phyloP scores from a whole-genome alignment of 768 basidiomycete genomes.

The Rhizopogon salebrosus region DNA sequence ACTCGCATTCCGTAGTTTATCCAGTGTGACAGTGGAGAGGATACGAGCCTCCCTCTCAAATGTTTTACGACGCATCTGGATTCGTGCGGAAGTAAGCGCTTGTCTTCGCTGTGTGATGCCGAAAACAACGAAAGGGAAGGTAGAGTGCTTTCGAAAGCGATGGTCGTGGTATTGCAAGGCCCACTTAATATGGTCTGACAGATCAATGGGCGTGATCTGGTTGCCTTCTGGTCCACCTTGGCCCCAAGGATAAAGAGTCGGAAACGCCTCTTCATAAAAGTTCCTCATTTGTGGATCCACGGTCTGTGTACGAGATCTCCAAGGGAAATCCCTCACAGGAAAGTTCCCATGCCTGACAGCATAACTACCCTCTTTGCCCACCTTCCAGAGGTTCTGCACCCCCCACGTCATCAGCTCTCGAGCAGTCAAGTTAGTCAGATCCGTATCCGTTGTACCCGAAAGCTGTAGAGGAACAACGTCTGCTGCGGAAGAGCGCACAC shows the following conservation, averaged over 20 bases:
- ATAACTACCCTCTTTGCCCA: slow-evolving; percentile 19
- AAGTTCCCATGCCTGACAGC: slow-evolving; percentile 13
- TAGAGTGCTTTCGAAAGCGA: slow-evolving; percentile 24
- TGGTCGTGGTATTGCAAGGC: slow-evolving; percentile 23
- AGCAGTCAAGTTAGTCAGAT: slow-evolving; percentile 16
- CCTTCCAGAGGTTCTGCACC: slow-evolving; percentile 17
- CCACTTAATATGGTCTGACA: slow-evolving; percentile 23
- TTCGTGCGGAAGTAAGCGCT: slow-evolving; percentile 10
- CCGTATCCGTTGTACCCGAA: slow-evolving; percentile 14
- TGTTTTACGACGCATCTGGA: slow-evolving; percentile 15
- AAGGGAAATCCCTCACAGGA: slow-evolving; percentile 10
- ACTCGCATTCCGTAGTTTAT: slow-evolving; percentile 12
- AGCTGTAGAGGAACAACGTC: not conserved
- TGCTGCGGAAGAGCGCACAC: too few species aligned
- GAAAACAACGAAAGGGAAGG: slow-evolving; percentile 17
- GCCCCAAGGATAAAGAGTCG: slow-evolving; percentile 13
- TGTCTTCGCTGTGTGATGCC: slow-evolving; percentile 11
- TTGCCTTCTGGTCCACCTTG: too few species aligned
- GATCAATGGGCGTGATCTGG: too few species aligned
- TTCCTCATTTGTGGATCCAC: too few species aligned
- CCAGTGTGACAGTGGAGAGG: slow-evolving; percentile 5
- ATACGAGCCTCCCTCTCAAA: slow-evolving; percentile 8
- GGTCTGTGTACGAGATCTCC: too few species aligned
- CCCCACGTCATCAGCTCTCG: slow-evolving; percentile 22
- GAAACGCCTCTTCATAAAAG: not conserved